Base-by-base conservation (phyloP, 176 grass and related monocot species). In the Oryza glaberrima region DNA sequence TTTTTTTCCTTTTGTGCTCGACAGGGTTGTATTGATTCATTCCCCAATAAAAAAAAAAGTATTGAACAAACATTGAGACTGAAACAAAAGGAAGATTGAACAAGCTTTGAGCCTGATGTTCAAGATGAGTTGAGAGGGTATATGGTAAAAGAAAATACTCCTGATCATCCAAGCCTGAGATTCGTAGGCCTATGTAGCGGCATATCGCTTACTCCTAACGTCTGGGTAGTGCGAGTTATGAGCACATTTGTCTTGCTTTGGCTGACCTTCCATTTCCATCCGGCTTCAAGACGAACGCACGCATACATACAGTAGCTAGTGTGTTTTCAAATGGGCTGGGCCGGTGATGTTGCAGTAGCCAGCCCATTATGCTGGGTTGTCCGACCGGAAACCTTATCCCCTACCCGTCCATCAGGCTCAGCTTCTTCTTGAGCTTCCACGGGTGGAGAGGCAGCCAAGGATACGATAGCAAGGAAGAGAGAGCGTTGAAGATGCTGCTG, bases 401-500 rank as follows among this genome's bases (percentile, higher is more conserved):
- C 36, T 38, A 6, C 36, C 36, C 36, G 5, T 38, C 69, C 69
- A 6, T 9, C 6, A 7, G 54, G 49, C 4, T 58, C 54, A 19
- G 54, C 54, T 20, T 58, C 56, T 9, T 3, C 20, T 63, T 63
- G 20, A 5, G 1, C 52, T 58, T 58, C 52, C n/a, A 58, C 19
- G 6, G 58, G 20, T 4, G 58, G 6, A 9, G 8, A 11, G 58
- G 19, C 2, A 3, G 19, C 5, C 19, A 56, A 19, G 16, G 16
- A 9, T 32, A 32, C 30, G 30, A 32, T 19, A 58, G 52, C 19
- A 9, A 7, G 43, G 15, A 19, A 54, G 47, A 54, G 63, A 48
- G 15, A 19, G 54, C 20, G 7, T 20, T 8, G 54, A 35, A 75
- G 81, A 92, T 94, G 92, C 84, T 80, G 73, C 89, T 88, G 11